Evolutionary conservation across 257 asterid genomes (phyloP), one percentile per base, ranked within the genome.

Genomic region (Primulina huaijiensis): DNA sequence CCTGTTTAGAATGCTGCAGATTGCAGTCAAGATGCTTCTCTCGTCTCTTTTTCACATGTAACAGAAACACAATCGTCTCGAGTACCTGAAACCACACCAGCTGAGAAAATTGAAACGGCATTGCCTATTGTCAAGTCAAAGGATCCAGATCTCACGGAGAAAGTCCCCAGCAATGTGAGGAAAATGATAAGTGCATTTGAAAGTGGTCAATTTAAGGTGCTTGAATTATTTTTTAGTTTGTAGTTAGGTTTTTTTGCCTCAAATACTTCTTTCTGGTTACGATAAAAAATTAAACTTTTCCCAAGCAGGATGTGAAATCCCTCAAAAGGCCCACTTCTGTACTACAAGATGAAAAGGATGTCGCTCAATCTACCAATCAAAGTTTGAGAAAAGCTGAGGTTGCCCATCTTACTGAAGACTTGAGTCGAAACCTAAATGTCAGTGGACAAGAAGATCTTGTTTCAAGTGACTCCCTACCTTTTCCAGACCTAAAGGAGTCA

Each of bases 101-200:
- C 53, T 31, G 77, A 68, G 66, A 74, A 70, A 73, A 62, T 60
- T 34, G 81, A 82, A 72, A 71, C 63, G 40, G 72, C 61, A 66
- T 35, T 65, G 56, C 76, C 73, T 25, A 40, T 0, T 62, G 69
- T 75, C 67, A 14, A 46, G 2, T 46, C 20, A 14, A 75, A 25
- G 57, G 70, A 64, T 31, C 78, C 35, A 76, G 64, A 58, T 77
- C 64, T 35, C 16, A 7, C 31, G 59, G 72, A 73, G 77, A 78
- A 67, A 83, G 59, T 46, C 64, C 77, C 86, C 59, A 86, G 92
- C 85, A 86, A 65, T 62, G 96, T 92, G 77, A 84, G 76, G 78
- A 92, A 88, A 78, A 84, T 90, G 90, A 86, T 89, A 66, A 86
- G 85, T 78, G 96, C 95, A 67, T 90, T 92, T 20, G 96, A 90